Base-by-base conservation (phyloP, 169 alveolate species). In the Eimeria brunetti region DNA sequence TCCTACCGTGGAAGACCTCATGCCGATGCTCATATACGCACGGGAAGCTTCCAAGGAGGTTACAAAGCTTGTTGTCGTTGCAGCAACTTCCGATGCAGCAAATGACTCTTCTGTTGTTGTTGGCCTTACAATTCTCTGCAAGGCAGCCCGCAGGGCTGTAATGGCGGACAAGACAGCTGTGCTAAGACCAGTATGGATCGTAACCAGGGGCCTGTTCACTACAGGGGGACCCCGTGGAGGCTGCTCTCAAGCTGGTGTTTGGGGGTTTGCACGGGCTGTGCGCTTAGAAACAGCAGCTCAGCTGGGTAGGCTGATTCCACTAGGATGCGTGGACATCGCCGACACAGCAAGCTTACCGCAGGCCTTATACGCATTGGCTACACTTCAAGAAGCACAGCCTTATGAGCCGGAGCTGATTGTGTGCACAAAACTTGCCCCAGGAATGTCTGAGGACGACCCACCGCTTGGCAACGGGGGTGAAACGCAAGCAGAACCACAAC, bases 241-340 rank as follows among this genome's bases (percentile, higher is more conserved):
- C 49, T 96, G 97, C 62, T 51, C 75, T 41, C 96, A 97, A 41
- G 96, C 98, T 3, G 98, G 98, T 1, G 56, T 95, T 73, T 97
- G 98, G 98, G 97, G 97, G n/a, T 88, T 96, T 33, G 96, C 96
- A 12, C 92, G 96, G 27, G 88, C 97, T 41, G 96, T 97, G 27
- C 95, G 96, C 36, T 93, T 96, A 53, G 97, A 96, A 62, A 49
- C 89, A 5, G 95, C 89, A 44, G 96, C 91, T 36, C 78, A 49
- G 12, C 41, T 76, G 30, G 95, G 96, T 18, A 38, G 71, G 49
- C 71, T 60, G 49, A 78, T 62, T n/a, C 41, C 51, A 27, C 44
- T 96, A 24, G 95, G 96, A 5, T 96, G 97, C 76, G 95, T 93
- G 33, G 97, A 96, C 33, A n/a, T 96, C 38, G 94, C 44, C 20